These are phyloP conservation scores for Fusarium brevicatenulatum DNA, from an alignment of 2,329 filamentous ascomycete genomes.

Conservation along the genomic window DNA sequence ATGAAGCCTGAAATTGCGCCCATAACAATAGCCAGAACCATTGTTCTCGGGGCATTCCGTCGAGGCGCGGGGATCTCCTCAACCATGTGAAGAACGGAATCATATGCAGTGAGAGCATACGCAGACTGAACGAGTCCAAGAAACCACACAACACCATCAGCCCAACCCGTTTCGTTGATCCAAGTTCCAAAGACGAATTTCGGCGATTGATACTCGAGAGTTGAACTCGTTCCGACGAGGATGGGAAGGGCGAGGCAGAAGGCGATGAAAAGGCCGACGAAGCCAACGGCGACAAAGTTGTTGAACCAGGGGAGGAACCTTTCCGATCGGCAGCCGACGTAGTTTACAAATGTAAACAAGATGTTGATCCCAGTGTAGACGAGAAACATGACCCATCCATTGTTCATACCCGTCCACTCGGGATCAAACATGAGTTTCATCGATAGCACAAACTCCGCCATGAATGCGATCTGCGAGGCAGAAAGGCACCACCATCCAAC, in stretches of 20 bases:
- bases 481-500: constrained; percentile 69
- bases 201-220: constrained; percentile 58
- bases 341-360: constrained; percentile 60
- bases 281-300: constrained; percentile 64
- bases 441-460: constrained; percentile 63
- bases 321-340: constrained; percentile 59
- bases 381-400: constrained; percentile 65
- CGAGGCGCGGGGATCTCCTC: constrained; percentile 65
- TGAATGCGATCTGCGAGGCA: constrained; percentile 65
- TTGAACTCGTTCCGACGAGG: constrained; percentile 56
- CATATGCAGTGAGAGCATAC: constrained; percentile 62
- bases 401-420: constrained; percentile 54
- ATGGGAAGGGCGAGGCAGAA: constrained; percentile 63
- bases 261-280: constrained; percentile 61
- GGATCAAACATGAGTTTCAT: constrained; percentile 65
- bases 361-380: constrained; percentile 63
- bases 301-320: constrained; percentile 60
- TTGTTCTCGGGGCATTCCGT: constrained; percentile 60
- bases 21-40: constrained; percentile 60
- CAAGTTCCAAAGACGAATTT: constrained; percentile 64
- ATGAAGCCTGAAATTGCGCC: constrained; percentile 59
- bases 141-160: constrained; percentile 65
- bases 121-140: constrained; percentile 66
- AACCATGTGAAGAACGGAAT: constrained; percentile 68
- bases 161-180: constrained; percentile 58